Evolutionary conservation across 2,329 filamentous ascomycete species (phyloP), one percentile per base, ranked within the genome.

Genomic region (Knufia petricola): DNA sequence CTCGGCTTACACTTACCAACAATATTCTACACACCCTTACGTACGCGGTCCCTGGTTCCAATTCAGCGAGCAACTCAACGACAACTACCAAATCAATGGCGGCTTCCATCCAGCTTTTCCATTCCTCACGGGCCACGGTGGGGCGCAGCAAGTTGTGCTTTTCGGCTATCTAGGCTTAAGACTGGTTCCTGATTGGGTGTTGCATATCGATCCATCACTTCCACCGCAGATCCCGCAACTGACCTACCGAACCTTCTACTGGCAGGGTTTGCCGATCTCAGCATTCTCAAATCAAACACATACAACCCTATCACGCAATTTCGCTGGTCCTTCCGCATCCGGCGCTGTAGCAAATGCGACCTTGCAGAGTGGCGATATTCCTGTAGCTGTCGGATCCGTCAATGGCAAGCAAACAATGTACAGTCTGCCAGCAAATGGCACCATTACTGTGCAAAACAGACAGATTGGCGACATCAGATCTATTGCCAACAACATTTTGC

Each of bases 41-140:
- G 67, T 75, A 0, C 72, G 82, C 13, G 77, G 74, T 0, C 82
- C 82, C 0, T 85, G 79, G 72, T 84, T 78, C 63, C 81, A 84
- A 55, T 81, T 83, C 62, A 84, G 80, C 0, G 82, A 86, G 57
- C 82, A 86, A 60, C 67, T 82, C 40, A 62, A 78, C 17, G 82
- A 86, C 57, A 70, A 82, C 53, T 73, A 70, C 50, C 66, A 66
- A 13, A 61, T 66, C 1, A 85, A 85, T 48, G 82, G 81, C 15
- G 79, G 78, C 28, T 81, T 78, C 0, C 79, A 84, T 51, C 81
- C 82, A 0, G 82, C 82, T 0, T 86, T 76, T 57, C 82, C 82
- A 0, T 86, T 86, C 66, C 64, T 85, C 20, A 86, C 82, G 0
- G 82, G 82, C 3, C 78, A 82, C 58, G 82, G 82, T 17, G 82